Conservation (phyloP, 352 stramenopile species). For the Pseudoperonospora humuli region DNA sequence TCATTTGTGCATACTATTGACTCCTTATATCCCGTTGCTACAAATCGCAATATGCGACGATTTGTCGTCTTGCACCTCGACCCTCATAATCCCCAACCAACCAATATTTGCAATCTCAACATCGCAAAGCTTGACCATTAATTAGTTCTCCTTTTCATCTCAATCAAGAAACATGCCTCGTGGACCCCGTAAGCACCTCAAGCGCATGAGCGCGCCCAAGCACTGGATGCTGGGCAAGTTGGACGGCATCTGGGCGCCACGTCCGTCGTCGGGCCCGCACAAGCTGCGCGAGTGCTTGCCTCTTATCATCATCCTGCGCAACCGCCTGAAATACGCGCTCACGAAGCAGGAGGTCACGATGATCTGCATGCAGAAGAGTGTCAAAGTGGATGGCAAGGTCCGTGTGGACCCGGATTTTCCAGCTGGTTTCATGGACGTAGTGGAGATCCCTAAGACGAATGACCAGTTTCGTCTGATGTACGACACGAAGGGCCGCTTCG, state of each 20-base stretch:
- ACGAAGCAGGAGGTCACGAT: slow-evolving; percentile 97
- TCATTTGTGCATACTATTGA: too few relatives aligned
- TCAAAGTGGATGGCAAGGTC: slow-evolving; percentile 97
- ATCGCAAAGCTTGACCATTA: background rate
- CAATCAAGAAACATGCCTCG: slow-evolving; percentile 58
- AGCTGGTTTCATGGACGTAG: slow-evolving; percentile 99
- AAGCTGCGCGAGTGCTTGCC: slow-evolving; percentile 98
- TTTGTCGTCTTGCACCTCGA: background rate
- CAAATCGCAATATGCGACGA: slow-evolving; percentile 7
- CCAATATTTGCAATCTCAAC: background rate
- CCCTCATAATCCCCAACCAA: slow-evolving; percentile 21
- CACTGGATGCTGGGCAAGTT: slow-evolving; percentile 89
- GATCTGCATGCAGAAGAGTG: slow-evolving; percentile 99
- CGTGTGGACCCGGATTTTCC: slow-evolving; percentile 98
- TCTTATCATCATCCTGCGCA: slow-evolving; percentile 96
- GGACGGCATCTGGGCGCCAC: slow-evolving; percentile 88
- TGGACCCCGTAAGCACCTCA: slow-evolving; percentile 84
- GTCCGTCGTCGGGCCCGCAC: slow-evolving; percentile 95
- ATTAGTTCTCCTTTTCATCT: slow-evolving; percentile 58
- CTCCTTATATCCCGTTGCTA: too few relatives aligned
- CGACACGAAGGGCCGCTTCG: slow-evolving; percentile 98
- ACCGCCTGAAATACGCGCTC: slow-evolving; percentile 99
- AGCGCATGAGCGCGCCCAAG: slow-evolving; percentile 82
- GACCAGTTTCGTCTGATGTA: slow-evolving; percentile 98
- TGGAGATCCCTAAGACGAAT: slow-evolving; percentile 94